These are phyloP conservation scores for Globisporangium megalacanthum DNA, from an alignment of 352 stramenopile genomes.

Conservation along the genomic window DNA sequence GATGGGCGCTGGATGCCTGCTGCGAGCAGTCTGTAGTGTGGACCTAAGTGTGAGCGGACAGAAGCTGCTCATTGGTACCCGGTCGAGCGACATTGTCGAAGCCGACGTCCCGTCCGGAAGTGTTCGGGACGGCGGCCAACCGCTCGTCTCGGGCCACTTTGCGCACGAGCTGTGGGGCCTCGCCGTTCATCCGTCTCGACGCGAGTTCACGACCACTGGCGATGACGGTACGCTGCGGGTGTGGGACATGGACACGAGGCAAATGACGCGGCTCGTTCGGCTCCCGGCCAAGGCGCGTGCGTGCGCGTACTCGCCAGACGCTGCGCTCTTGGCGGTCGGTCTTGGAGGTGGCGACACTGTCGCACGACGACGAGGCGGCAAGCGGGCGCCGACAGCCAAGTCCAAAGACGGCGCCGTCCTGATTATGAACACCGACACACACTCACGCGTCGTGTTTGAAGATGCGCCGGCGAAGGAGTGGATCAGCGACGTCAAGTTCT, in stretches of 20 bases:
- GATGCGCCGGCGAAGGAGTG: slow-evolving; percentile 62
- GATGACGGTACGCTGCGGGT: slow-evolving; percentile 80
- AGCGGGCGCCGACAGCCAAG: slow-evolving; percentile 19
- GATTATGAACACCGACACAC: slow-evolving; percentile 21
- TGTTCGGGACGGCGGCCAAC: slow-evolving; percentile 29
- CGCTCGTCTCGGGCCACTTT: slow-evolving; percentile 64
- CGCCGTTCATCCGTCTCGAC: slow-evolving; percentile 56
- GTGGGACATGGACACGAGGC: slow-evolving; percentile 72
- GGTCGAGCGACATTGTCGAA: slow-evolving; percentile 86
- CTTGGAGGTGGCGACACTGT: slow-evolving; percentile 62
- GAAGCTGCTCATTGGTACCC: slow-evolving; percentile 78
- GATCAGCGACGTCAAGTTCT: slow-evolving; percentile 80
- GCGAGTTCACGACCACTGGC: slow-evolving; percentile 63
- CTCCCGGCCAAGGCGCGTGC: slow-evolving; percentile 54
- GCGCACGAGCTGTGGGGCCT: slow-evolving; percentile 76
- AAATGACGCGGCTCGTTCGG: slow-evolving; percentile 28
- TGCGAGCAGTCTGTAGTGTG: slow-evolving; percentile 37
- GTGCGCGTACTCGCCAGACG: slow-evolving; percentile 86
- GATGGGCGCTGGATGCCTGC: slow-evolving; percentile 30
- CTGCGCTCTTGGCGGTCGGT: slow-evolving; percentile 77
- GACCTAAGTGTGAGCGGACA: slow-evolving; percentile 33
- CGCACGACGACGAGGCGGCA: slow-evolving; percentile 26
- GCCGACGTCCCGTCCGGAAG: slow-evolving; percentile 34
- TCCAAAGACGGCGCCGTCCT: slow-evolving; percentile 46
- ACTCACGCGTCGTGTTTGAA: slow-evolving; percentile 39